These are phyloP conservation scores for Russula earlei DNA, from an alignment of 768 basidiomycete genomes.

Conservation along the genomic window DNA sequence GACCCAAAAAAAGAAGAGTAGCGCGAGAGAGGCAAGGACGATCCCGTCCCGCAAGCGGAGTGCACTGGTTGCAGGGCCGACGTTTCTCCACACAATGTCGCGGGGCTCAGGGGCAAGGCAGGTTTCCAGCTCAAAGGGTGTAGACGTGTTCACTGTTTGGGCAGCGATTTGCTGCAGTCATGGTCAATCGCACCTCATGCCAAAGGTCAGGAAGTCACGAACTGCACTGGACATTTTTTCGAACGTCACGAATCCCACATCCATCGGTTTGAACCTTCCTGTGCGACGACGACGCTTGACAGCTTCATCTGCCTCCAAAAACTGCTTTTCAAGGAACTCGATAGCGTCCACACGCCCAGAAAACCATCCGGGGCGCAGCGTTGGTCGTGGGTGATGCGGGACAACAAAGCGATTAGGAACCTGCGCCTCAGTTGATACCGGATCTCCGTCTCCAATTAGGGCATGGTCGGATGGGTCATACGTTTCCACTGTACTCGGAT, in stretches of 20 bases:
- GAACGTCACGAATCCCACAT: slow-evolving; percentile 90
- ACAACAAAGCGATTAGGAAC: slow-evolving; percentile 48
- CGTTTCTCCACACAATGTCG: slow-evolving; percentile 92
- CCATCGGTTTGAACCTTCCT: slow-evolving; percentile 74
- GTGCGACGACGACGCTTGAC: slow-evolving; percentile 63
- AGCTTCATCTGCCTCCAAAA: slow-evolving; percentile 71
- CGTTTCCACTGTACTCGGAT: slow-evolving; percentile 77
- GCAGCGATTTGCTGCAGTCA: slow-evolving; percentile 68
- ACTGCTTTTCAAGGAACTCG: slow-evolving; percentile 75
- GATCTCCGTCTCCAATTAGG: slow-evolving; percentile 39
- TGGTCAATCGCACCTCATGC: neutral
- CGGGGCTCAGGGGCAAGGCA: slow-evolving; percentile 85
- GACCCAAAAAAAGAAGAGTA: slow-evolving; percentile 86
- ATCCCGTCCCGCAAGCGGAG: slow-evolving; percentile 60
- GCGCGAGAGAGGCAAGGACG: slow-evolving; percentile 55
- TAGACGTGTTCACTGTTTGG: slow-evolving; percentile 70
- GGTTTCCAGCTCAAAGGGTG: slow-evolving; percentile 57
- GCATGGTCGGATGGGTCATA: slow-evolving; percentile 67
- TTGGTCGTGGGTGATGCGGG: slow-evolving; percentile 69
- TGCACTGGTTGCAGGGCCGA: slow-evolving; percentile 53
- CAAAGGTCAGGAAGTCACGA: slow-evolving; percentile 23
- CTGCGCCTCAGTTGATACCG: slow-evolving; percentile 44
- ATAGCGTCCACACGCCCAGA: slow-evolving; percentile 76
- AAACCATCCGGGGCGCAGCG: slow-evolving; percentile 66
- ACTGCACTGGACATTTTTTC: slow-evolving; percentile 92